Percentiles rank a stretch among this genome's conserved stretches.
Conservation (phyloP, 208 protist genomes). For the Wallacemonas sp. region DNA sequence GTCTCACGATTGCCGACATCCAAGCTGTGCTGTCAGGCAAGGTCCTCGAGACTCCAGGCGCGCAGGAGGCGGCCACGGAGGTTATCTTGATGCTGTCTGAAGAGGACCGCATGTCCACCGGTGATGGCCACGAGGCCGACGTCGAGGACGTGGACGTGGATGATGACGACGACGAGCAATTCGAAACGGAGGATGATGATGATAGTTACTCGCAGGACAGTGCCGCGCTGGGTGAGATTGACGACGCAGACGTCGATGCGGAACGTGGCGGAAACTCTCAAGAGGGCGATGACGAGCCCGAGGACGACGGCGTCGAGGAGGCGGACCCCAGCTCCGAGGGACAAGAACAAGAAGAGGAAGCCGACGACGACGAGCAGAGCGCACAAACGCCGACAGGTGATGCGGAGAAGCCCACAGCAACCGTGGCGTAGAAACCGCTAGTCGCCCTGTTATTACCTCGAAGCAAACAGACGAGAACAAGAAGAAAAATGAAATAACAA, state of each 20-base stretch:
- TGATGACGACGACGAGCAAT: conserved; percentile 21
- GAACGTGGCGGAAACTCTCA: background rate
- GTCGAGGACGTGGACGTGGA: conserved; percentile 36
- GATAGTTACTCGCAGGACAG: background rate
- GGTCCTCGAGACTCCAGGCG: conserved; percentile 37
- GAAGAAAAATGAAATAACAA: too few relatives aligned
- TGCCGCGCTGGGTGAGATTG: background rate
- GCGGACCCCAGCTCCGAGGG: background rate
- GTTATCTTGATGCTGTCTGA: conserved; percentile 76
- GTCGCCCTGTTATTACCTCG: too few relatives aligned
- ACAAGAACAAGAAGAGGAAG: conserved; percentile 19
- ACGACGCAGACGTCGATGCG: background rate
- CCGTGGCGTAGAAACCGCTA: background rate
- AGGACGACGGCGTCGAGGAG: conserved; percentile 11
- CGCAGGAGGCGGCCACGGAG: conserved; percentile 74
- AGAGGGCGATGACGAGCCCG: background rate
- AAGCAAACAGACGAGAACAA: too few relatives aligned
- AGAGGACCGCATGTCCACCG: conserved; percentile 56
- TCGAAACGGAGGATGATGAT: conserved; percentile 11
- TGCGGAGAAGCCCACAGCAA: background rate
- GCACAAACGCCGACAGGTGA: background rate
- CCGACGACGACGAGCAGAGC: conserved; percentile 11
- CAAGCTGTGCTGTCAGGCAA: conserved; percentile 68
- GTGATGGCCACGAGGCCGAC: conserved; percentile 52
- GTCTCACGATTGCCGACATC: conserved; percentile 74